These are phyloP conservation scores for Zancudomyces culisetae DNA, from an alignment of 371 early-diverging fungal species.

Conservation along the genomic window DNA sequence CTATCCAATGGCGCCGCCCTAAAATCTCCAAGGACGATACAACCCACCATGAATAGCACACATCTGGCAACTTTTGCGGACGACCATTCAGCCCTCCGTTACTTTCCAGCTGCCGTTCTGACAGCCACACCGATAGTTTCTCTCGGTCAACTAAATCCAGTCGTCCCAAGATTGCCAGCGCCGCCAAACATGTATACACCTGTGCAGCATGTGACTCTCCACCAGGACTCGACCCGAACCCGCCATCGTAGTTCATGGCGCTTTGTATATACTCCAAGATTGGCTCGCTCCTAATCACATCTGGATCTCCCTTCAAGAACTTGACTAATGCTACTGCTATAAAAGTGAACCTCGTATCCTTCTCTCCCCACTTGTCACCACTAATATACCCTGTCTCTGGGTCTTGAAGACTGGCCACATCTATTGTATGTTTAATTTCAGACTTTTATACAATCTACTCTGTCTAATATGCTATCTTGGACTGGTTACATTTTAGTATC, in stretches of 20 bases:
- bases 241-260: conserved; percentile 95
- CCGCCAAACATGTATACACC: conserved; percentile 85
- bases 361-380: conserved; percentile 89
- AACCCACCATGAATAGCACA: conserved; percentile 99
- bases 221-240: conserved; percentile 83
- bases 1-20: conserved; percentile 69
- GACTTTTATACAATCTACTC: too few species aligned
- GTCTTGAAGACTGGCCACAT: conserved; percentile 35
- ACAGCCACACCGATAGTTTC: conserved; percentile 76
- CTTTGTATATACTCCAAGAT: conserved; percentile 54
- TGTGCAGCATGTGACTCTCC: conserved; percentile 94
- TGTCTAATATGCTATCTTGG: too few species aligned
- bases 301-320: conserved; percentile 39
- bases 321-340: conserved; percentile 59
- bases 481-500: conserved; percentile 53
- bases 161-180: conserved; percentile 57
- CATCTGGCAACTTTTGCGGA: conserved; percentile 94
- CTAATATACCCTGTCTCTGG: conserved; percentile 54
- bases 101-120: conserved; percentile 69
- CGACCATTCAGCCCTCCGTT: conserved; percentile 95
- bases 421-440: conserved; percentile 7
- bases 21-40: conserved; percentile 76
- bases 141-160: conserved; percentile 51
- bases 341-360: conserved; percentile 88
- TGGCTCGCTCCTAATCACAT: conserved; percentile 45